These are phyloP conservation scores for Hortiboletus campestris DNA, from an alignment of 768 basidiomycete genomes.

Conservation along the genomic window DNA sequence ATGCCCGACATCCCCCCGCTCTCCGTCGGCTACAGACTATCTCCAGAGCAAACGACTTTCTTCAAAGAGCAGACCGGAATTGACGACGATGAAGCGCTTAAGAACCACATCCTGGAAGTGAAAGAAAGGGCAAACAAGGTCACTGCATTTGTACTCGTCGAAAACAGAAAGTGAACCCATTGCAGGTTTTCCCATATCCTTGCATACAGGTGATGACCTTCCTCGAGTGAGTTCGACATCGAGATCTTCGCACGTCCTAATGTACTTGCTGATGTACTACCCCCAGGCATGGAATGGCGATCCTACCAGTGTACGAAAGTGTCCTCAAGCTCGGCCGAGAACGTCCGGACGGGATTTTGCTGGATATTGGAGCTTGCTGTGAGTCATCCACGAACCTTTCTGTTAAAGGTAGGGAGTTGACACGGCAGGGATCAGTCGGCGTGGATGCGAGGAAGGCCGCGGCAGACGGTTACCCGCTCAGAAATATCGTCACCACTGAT, in stretches of 20 bases:
- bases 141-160: neutral
- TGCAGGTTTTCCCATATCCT: slow-evolving; percentile 25
- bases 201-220: slow-evolving; percentile 28
- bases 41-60: slow-evolving; percentile 16
- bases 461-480: slow-evolving; percentile 42
- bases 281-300: slow-evolving; percentile 7
- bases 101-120: slow-evolving; percentile 29
- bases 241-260: neutral
- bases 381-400: slow-evolving; percentile 7
- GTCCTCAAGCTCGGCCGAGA: slow-evolving; percentile 37
- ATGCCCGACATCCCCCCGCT: neutral
- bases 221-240: slow-evolving; percentile 11
- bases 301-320: slow-evolving; percentile 14
- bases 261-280: neutral
- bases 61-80: slow-evolving; percentile 31
- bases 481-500: slow-evolving; percentile 40
- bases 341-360: slow-evolving; percentile 35
- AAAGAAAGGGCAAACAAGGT: slow-evolving; percentile 23
- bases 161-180: neutral
- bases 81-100: slow-evolving; percentile 25
- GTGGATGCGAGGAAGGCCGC: slow-evolving; percentile 40
- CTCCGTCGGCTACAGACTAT: neutral
- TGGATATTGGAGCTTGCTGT: slow-evolving; percentile 48
- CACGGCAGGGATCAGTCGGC: slow-evolving; percentile 13
- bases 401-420: neutral